These are phyloP conservation scores for Calonectria multiphialidica DNA, from an alignment of 2,329 filamentous ascomycete species.

Conservation along the genomic window DNA sequence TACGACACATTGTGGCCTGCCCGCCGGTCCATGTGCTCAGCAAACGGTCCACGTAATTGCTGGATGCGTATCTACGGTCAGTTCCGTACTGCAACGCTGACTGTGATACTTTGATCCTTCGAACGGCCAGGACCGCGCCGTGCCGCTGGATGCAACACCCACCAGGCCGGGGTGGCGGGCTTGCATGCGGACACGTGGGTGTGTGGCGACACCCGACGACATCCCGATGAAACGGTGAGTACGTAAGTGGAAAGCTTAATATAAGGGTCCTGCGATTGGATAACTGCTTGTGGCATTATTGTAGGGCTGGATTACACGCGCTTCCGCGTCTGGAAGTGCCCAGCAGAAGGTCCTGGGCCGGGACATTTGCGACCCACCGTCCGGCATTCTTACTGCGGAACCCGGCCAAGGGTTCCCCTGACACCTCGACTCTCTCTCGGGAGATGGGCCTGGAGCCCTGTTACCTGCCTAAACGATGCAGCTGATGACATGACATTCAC, in stretches of 20 bases:
- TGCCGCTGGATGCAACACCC: constrained; percentile 1
- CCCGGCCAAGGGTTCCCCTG: not conserved
- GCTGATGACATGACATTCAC: not conserved
- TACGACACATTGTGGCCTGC: not conserved
- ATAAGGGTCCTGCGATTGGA: not conserved
- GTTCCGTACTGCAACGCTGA: not conserved
- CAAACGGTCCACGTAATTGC: not conserved
- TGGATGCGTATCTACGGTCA: not conserved
- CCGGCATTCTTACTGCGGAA: not conserved
- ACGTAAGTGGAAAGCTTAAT: not conserved
- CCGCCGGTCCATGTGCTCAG: not conserved
- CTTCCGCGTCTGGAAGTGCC: not conserved
- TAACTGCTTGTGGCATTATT: not conserved
- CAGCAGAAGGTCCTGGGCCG: not conserved
- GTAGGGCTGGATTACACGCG: not conserved
- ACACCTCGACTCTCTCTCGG: not conserved
- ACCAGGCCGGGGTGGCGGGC: not conserved
- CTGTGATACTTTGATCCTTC: constrained; percentile 3
- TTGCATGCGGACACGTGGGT: not conserved
- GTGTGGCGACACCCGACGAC: not conserved
- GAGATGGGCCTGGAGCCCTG: not conserved
- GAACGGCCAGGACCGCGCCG: constrained; percentile 5
- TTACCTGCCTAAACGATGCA: not conserved
- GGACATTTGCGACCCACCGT: not conserved
- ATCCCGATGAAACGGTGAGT: not conserved